phyloP scores from a whole-genome alignment of 2,329 filamentous ascomycete genomes.

The Talaromyces sp. region DNA sequence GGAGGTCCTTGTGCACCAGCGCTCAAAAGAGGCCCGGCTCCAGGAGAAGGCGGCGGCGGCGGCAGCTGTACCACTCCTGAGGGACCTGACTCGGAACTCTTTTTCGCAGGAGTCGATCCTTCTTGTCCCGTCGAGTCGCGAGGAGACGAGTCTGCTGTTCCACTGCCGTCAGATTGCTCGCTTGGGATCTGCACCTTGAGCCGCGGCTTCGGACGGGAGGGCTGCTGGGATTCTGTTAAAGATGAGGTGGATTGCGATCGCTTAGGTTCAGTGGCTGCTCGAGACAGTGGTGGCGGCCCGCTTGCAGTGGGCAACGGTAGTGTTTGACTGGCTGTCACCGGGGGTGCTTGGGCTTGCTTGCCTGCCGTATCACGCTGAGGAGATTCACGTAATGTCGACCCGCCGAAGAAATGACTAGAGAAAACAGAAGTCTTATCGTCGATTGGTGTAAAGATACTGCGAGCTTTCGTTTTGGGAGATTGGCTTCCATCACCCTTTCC shows the following conservation, averaged over 20 bases:
- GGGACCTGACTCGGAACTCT: conserved; percentile 50
- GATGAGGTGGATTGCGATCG: conserved; percentile 54
- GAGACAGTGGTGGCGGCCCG: conserved; percentile 50
- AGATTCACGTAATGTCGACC: conserved; percentile 46
- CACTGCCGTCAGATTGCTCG: conserved; percentile 74
- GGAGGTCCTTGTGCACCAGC: conserved; percentile 88
- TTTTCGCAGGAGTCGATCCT: conserved; percentile 53
- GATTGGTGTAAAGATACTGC: conserved; percentile 96
- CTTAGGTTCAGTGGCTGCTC: conserved; percentile 41
- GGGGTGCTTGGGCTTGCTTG: conserved; percentile 29
- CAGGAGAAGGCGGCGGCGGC: conserved; percentile 84
- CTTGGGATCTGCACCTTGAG: conserved; percentile 94
- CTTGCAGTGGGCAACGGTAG: conserved; percentile 42
- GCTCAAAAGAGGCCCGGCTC: conserved; percentile 63
- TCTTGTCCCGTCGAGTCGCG: conserved; percentile 56
- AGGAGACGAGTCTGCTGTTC: conserved; percentile 64
- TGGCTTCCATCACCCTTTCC: conserved; percentile 36
- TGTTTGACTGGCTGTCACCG: conserved; percentile 51
- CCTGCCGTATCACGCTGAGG: conserved; percentile 37
- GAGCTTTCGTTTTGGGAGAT: conserved; percentile 66
- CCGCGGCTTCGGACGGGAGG: conserved; percentile 66
- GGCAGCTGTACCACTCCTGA: conserved; percentile 70
- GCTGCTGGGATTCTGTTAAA: conserved; percentile 69
- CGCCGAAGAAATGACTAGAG: conserved; percentile 70
- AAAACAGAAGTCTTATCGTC: conserved; percentile 86